Conservation (phyloP, 805 yeast species). For the Ogataea ramenticola region DNA sequence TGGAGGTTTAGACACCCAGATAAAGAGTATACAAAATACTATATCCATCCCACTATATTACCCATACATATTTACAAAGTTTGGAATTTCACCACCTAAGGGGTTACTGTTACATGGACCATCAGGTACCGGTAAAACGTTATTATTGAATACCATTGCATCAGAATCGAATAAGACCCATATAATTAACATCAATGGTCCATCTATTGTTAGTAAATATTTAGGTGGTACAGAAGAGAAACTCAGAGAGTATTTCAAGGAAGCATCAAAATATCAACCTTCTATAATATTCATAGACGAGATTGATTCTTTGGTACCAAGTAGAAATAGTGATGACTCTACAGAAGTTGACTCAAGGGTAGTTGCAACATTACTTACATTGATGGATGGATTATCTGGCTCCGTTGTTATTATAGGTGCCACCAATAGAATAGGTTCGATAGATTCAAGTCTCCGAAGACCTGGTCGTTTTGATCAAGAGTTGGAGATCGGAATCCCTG, state of each 20-base stretch:
- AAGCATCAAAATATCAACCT: slow-evolving; percentile 83
- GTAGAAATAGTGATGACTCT: slow-evolving; percentile 72
- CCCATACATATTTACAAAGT: slow-evolving; percentile 70
- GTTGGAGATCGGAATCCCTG: slow-evolving; percentile 91
- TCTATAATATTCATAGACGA: slow-evolving; percentile 87
- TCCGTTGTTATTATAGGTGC: slow-evolving; percentile 80
- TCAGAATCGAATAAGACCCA: slow-evolving; percentile 65
- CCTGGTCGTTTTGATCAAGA: slow-evolving; percentile 94
- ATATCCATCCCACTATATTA: slow-evolving; percentile 75
- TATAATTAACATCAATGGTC: slow-evolving; percentile 79
- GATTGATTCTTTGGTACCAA: slow-evolving; percentile 87
- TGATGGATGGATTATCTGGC: slow-evolving; percentile 73
- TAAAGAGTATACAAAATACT: slow-evolving; percentile 52
- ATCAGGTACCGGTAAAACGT: slow-evolving; percentile 94
- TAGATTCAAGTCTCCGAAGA: slow-evolving; percentile 84
- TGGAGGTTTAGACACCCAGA: slow-evolving; percentile 73
- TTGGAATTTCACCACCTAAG: slow-evolving; percentile 88
- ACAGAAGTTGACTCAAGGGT: slow-evolving; percentile 89
- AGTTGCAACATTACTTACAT: slow-evolving; percentile 78
- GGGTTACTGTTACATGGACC: slow-evolving; percentile 95
- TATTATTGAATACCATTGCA: slow-evolving; percentile 79
- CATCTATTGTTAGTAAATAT: slow-evolving; percentile 87
- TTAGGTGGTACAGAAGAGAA: slow-evolving; percentile 90
- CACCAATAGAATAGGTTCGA: slow-evolving; percentile 84
- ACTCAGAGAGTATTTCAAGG: slow-evolving; percentile 73